phyloP scores from a whole-genome alignment of 2,329 filamentous ascomycete genomes.

The Blastomyces emzantsi region DNA sequence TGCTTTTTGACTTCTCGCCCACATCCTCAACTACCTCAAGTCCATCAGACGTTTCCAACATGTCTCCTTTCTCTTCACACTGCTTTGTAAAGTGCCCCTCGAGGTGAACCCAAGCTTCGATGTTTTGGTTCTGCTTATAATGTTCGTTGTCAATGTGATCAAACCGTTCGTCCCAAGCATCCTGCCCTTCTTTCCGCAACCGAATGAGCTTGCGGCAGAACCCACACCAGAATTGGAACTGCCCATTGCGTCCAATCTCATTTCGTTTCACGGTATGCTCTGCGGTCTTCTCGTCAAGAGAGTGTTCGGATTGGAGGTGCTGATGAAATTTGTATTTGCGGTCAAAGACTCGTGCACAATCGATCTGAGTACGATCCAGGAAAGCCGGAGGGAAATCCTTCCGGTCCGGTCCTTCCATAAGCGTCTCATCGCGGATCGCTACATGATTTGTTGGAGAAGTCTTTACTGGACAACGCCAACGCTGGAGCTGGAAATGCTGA shows the following conservation, averaged over 20 bases:
- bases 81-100: slow-evolving; percentile 12
- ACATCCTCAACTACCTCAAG: background rate
- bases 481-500: slow-evolving; percentile 63
- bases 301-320: slow-evolving; percentile 52
- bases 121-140: slow-evolving; percentile 32
- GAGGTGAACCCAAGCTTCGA: slow-evolving; percentile 28
- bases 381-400: background rate
- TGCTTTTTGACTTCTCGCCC: background rate
- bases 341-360: slow-evolving; percentile 53
- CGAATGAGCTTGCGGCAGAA: slow-evolving; percentile 58
- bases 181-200: slow-evolving; percentile 42
- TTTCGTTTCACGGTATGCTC: slow-evolving; percentile 39
- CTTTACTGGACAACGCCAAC: slow-evolving; percentile 55
- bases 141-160: slow-evolving; percentile 63
- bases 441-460: slow-evolving; percentile 15
- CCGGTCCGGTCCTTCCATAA: background rate
- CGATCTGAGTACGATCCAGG: slow-evolving; percentile 4
- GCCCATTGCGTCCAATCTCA: slow-evolving; percentile 56
- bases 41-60: background rate
- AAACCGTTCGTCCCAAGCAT: slow-evolving; percentile 53
- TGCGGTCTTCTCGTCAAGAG: slow-evolving; percentile 25
- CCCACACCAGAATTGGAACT: slow-evolving; percentile 73
- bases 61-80: background rate
- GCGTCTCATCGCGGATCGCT: slow-evolving; percentile 17
- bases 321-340: slow-evolving; percentile 50